phyloP scores from a whole-genome alignment of 2,329 filamentous ascomycete species.

The Byssochlamys sp. region DNA sequence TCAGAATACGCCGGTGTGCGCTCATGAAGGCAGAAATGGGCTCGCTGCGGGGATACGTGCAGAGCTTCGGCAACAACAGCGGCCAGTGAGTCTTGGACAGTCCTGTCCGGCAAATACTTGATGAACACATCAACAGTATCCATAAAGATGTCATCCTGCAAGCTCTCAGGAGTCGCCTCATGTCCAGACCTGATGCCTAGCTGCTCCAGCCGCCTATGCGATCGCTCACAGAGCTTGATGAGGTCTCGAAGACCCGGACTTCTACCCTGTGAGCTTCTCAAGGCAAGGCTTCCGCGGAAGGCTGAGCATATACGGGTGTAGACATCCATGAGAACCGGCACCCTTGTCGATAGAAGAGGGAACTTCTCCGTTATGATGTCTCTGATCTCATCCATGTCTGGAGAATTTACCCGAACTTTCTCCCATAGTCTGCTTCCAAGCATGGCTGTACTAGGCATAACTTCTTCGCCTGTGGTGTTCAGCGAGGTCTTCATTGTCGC shows the following conservation, averaged over 20 bases:
- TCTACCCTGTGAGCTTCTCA: conserved; percentile 38
- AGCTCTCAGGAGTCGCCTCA: conserved; percentile 63
- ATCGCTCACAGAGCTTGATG: conserved; percentile 78
- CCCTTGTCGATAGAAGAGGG: conserved; percentile 54
- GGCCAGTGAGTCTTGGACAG: conserved; percentile 45
- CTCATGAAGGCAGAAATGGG: conserved; percentile 64
- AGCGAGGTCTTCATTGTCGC: conserved; percentile 71
- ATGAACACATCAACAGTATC: conserved; percentile 90
- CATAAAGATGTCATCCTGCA: conserved; percentile 76
- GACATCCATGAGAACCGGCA: conserved; percentile 48
- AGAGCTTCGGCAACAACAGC: conserved; percentile 73
- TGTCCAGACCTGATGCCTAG: conserved; percentile 54
- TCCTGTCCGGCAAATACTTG: conserved; percentile 61
- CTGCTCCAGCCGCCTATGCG: conserved; percentile 54
- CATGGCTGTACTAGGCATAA: conserved; percentile 56
- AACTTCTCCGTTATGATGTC: conserved; percentile 63
- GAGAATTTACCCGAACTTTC: conserved; percentile 57
- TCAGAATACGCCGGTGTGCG: conserved; percentile 64
- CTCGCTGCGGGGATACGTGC: conserved; percentile 71
- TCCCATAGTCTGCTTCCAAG: conserved; percentile 84
- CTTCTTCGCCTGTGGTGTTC: conserved; percentile 60
- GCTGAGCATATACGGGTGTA: conserved; percentile 38
- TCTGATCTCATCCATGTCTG: conserved; percentile 60
- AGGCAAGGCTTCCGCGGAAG: conserved; percentile 29
- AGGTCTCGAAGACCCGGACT: conserved; percentile 66